Percentiles rank a stretch among this genome's conserved stretches.
Conservation (phyloP, 2,329 filamentous ascomycete species). For the Cladophialophora immunda region DNA sequence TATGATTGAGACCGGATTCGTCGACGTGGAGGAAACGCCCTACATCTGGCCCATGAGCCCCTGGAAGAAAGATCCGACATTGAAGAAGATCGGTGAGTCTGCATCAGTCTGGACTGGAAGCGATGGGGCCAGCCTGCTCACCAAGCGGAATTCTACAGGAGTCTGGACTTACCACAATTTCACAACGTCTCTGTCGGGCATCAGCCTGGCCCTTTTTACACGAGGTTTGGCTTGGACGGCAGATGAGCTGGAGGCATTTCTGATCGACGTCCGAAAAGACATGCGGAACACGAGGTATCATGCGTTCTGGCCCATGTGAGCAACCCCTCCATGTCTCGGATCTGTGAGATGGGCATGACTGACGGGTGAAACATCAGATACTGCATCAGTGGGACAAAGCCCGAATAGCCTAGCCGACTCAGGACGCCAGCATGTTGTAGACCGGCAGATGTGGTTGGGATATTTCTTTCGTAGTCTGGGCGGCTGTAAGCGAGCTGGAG, state of each 20-base stretch:
- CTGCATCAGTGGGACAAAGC: conserved; percentile 24
- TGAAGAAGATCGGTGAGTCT: conserved; percentile 40
- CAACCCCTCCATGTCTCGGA: neutral
- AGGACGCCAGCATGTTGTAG: neutral
- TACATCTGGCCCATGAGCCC: conserved; percentile 42
- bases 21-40: conserved; percentile 39
- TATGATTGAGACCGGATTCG: conserved; percentile 41
- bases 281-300: conserved; percentile 46
- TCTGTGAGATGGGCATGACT: conserved; percentile 8
- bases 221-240: conserved; percentile 38
- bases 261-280: conserved; percentile 47
- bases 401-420: conserved; percentile 2
- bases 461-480: neutral
- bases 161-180: conserved; percentile 39
- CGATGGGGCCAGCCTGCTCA: neutral
- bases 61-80: conserved; percentile 45
- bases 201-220: conserved; percentile 41
- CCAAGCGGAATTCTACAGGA: conserved; percentile 1
- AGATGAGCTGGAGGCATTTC: conserved; percentile 46
- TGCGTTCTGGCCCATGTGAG: conserved; percentile 34
- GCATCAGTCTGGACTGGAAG: too few species aligned
- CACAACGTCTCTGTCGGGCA: conserved; percentile 42
- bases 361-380: conserved; percentile 24
- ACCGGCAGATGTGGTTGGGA: neutral
- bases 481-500: neutral